These are phyloP conservation scores for Talaromyces sp. DNA, from an alignment of 2,329 filamentous ascomycete genomes.

Conservation along the genomic window DNA sequence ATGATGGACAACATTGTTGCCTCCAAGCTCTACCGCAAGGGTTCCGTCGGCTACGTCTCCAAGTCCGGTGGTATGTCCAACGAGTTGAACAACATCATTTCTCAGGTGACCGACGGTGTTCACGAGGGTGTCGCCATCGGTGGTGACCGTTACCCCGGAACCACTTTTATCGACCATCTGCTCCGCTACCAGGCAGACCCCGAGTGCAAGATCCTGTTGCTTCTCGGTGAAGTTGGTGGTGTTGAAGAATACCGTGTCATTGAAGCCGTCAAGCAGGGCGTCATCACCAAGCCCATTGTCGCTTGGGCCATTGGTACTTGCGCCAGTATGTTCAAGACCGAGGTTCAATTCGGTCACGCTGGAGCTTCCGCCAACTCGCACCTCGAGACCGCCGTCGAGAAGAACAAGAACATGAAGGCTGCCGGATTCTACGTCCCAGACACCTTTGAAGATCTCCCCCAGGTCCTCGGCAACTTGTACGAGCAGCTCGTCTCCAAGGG, in stretches of 20 bases:
- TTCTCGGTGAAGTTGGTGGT: conserved; percentile 97
- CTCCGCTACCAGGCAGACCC: conserved; percentile 95
- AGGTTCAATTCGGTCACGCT: conserved; percentile 98
- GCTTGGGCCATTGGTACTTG: conserved; percentile 99
- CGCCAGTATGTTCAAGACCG: conserved; percentile 99
- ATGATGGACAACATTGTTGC: conserved; percentile 99
- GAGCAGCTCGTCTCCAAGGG: conserved; percentile 79
- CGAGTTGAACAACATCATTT: conserved; percentile 99
- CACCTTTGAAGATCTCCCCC: conserved; percentile 93
- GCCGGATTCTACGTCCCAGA: conserved; percentile 91
- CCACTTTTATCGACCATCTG: conserved; percentile 98
- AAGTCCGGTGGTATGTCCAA: conserved; percentile 99
- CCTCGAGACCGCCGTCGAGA: conserved; percentile 90
- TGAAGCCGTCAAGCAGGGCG: conserved; percentile 88
- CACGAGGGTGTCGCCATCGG: conserved; percentile 99
- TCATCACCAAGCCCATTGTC: conserved; percentile 97
- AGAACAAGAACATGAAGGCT: conserved; percentile 96
- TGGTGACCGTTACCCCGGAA: conserved; percentile 97
- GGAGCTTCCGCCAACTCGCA: conserved; percentile 99
- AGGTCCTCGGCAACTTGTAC: conserved; percentile 73
- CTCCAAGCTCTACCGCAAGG: conserved; percentile 99
- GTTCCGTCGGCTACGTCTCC: conserved; percentile 97
- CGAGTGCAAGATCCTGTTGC: conserved; percentile 92
- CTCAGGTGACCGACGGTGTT: conserved; percentile 93
- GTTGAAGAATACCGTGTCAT: conserved; percentile 99